Base-by-base conservation (phyloP, 176 grass and related monocot species). In the Zoysia pacifica region DNA sequence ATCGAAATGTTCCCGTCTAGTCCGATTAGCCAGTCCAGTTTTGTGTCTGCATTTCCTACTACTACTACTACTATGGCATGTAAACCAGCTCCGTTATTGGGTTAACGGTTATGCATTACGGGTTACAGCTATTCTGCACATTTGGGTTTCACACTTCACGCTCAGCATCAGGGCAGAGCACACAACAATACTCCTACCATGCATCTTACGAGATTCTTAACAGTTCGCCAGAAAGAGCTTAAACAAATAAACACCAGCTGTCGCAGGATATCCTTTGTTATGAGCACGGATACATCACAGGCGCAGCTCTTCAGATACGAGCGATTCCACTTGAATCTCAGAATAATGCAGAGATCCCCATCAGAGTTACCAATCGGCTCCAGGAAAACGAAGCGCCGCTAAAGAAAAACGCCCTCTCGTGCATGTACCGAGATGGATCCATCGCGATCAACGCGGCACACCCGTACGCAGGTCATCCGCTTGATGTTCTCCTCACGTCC, bases 211-310 rank as follows among this genome's bases (percentile, higher is more conserved):
- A 20, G 42, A 59, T 59, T 40, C 60, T 63, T 37, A 53, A 2
- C 16, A 15, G 28, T 61, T 62, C 46, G 13, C 36, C 45, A 47
- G 39, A 79, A 40, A 80, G 13, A 9, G 8, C 9, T 41, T 49
- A 3, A 59, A 37, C 2, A 65, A 80, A 63, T 2, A 65, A 80
- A 63, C 54, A 48, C 2, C 65, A 46, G 46, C n/a, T 47, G 12
- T 72, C 13, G 39, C 67, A 63, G 44, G 74, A 78, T 84, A 84
- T 78, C 35, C 62, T 72, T 85, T 72, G n/a, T 63, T 79, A 65
- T 72, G 49, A 15, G 10, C 53, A 14, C 11, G 48, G 40, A 65
- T 74, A 54, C 81, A 88, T 62, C 80, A 40, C 63, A 69, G 6
- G 11, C 36, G 7, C 19, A 48, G 19, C 18, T 48, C 3, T 38